A percentile compares a stretch with the other conserved stretches of the same genome.
Evolutionary conservation across 352 stramenopile genomes (phyloP).

Genomic region (Phytophthora aleatoria): DNA sequence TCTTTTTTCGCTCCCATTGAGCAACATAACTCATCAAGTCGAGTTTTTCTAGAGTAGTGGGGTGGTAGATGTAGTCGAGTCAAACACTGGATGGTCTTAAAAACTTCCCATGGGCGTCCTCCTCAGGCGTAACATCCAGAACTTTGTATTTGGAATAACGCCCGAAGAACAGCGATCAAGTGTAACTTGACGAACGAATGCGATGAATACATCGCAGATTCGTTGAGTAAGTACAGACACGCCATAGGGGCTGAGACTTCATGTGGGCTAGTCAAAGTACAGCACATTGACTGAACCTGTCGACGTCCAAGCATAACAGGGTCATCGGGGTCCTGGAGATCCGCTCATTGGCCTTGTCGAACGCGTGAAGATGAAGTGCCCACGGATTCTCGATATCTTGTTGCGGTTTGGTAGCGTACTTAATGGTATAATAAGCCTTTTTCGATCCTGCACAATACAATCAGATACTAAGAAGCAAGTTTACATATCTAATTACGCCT

Average conservation of each 20-base stretch:
- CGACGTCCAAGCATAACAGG: neutral
- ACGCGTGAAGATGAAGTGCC: constrained; percentile 9
- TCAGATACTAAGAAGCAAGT: neutral
- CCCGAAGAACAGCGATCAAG: neutral
- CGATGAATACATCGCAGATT: constrained; percentile 3
- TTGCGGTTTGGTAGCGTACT: constrained; percentile 18
- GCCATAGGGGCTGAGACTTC: constrained; percentile 8
- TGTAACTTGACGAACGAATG: constrained; percentile 2
- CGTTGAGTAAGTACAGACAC: neutral
- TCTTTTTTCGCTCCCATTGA: neutral
- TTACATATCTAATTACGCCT: too few species aligned
- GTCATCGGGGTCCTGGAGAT: neutral
- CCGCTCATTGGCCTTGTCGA: constrained; percentile 4
- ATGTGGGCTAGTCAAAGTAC: neutral
- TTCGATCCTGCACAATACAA: constrained; percentile 2
- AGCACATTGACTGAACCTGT: constrained; percentile 16
- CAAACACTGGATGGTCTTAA: neutral
- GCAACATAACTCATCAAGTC: neutral
- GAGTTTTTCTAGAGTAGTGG: neutral
- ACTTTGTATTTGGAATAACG: neutral
- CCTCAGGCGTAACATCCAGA: neutral
- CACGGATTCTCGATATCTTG: constrained; percentile 7
- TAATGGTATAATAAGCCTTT: constrained; percentile 19
- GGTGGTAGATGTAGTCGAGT: neutral
- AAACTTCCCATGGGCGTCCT: neutral